Evolutionary conservation across 306 rosid genomes (phyloP), one percentile per base, ranked within the genome.

Genomic region (Clitoria ternatea): DNA sequence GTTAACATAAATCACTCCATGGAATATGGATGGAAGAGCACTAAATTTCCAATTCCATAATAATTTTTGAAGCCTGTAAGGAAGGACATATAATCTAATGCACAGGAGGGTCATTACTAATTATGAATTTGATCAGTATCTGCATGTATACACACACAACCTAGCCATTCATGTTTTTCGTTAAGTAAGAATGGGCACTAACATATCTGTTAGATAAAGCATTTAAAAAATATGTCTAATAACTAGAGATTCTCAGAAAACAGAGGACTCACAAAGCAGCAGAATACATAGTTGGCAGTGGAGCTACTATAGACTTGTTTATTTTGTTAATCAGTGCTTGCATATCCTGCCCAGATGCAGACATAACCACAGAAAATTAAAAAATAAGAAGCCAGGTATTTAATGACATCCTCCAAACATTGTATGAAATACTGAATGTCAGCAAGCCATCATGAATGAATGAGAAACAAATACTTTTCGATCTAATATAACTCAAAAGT

Each of bases 251-350:
- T 73, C 9, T 61, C 20, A 19, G 5, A 61, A 54, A 62, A 67
- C 61, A 55, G 62, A 63, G 47, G 39, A 87, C 96, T 89, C 77
- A 94, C 99, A 94, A 94, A 80, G 90, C 87, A 74, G 91, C 69
- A 36, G 92, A 78, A 80, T 94, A 94, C 79, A 86, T 89, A 59
- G 99, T 85, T 54, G 97, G 97, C 74, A 94, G 85, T 8, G 99
- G 99, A 82, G 97, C 83, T 80, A 94, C 99, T 69, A 94, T 85
- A 71, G 97, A 94, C 90, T 81, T 94, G 77, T 91, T 91, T 80
- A 94, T 94, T 85, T 87, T 94, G 84, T 69, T 88, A 72, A 94
- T 87, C 83, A 94, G 84, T 57, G 97, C 84, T 89, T 89, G 97
- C 49, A 95, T 95, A 78, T 95, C 99, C 99, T 95, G 96, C 73